Evolutionary conservation across 441 rosid species (phyloP).

Genomic region (Viola pubescens): DNA sequence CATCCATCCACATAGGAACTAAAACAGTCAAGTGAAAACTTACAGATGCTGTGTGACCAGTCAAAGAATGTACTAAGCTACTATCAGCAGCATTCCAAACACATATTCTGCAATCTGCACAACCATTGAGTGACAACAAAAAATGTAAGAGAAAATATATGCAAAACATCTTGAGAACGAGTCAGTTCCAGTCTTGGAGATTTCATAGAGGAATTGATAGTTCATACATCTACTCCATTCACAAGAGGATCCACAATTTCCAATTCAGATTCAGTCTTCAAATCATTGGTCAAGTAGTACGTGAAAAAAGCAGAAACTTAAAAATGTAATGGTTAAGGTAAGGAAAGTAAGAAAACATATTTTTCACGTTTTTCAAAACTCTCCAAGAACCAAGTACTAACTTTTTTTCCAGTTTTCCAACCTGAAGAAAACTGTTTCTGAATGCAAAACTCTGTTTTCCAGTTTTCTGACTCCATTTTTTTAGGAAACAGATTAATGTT

Average conservation of each 20-base stretch:
- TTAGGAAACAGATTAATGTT: too few relatives aligned
- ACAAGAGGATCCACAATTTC: not conserved
- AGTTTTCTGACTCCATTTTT: too few relatives aligned
- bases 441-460: too few relatives aligned
- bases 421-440: too few relatives aligned
- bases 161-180: slow-evolving; percentile 1
- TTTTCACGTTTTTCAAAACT: too few relatives aligned
- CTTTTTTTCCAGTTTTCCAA: too few relatives aligned
- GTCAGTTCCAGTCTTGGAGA: not conserved
- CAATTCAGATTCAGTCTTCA: too few relatives aligned
- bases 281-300: not conserved
- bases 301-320: not conserved
- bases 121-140: slow-evolving; percentile 9
- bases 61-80: slow-evolving; percentile 91
- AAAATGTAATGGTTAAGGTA: too few relatives aligned
- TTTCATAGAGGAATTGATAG: not conserved
- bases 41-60: slow-evolving; percentile 92
- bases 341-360: too few relatives aligned
- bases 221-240: not conserved
- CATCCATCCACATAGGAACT: not conserved
- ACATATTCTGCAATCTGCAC: slow-evolving; percentile 97
- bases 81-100: slow-evolving; percentile 99
- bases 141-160: slow-evolving; percentile 19
- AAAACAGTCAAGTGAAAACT: slow-evolving; percentile 28
- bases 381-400: too few relatives aligned